Evolutionary conservation across 2,329 filamentous ascomycete genomes (phyloP), one percentile per base, ranked within the genome.

Genomic region (Phaeophleospora eucalypticola): DNA sequence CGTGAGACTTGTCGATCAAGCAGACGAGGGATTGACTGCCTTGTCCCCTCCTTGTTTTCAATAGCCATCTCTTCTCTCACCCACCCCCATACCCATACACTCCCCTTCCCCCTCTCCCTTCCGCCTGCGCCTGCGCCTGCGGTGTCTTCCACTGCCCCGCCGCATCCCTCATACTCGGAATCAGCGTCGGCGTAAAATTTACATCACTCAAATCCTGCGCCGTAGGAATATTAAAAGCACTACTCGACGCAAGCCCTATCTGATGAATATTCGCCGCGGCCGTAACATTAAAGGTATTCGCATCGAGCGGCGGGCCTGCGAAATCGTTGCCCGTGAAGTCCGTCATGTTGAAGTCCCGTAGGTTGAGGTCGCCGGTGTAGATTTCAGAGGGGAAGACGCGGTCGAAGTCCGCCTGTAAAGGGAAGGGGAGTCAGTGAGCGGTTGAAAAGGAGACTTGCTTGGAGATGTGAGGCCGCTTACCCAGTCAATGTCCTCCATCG

Each of bases 401-500:
- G 44, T 75, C 70, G 62, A 70, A 73, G 58, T 75, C 71, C 42
- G 68, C 70, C 72, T 75, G 47, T 16, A 32, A 24, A 18, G 12
- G 16, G 10, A 37, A 15, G 14, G 18, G 8, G 8, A 10, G 10
- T 36, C 33, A 36, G 15, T 17, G 18, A 36, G 9, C 6, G 3
- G 37, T 43, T 21, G 41, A 27, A 7, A 45, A 4, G 20, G 24
- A n/a, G 3, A 16, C 33, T 9, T 24, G 12, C 15, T 19, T 12
- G 21, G 24, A 9, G 18, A 16, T 19, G 36, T 9, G 36, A 21
- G 34, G 16, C 16, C 2, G 72, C 79, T 69, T 66, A 84, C 82
- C 82, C 82, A 86, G 56, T 86, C 81, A 53, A 86, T 79, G 46
- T 80, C 78, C 34, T 80, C 60, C 64, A 72, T 68, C 3, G 61